A percentile compares a stretch with the other conserved stretches of the same genome.
Evolutionary conservation across 441 rosid genomes (phyloP).

Genomic region (Jatropha multifida): DNA sequence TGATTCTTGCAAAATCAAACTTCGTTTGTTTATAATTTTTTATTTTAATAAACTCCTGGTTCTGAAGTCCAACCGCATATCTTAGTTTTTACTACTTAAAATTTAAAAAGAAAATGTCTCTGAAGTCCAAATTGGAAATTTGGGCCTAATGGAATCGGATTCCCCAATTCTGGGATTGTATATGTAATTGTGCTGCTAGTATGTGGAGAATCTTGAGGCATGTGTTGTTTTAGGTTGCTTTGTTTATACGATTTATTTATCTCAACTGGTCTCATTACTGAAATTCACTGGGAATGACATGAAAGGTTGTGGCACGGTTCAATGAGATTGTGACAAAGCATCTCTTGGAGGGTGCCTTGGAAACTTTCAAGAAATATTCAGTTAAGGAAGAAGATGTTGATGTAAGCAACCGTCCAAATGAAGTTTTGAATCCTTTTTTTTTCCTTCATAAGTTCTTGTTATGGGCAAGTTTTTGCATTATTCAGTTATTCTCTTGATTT

Average conservation of each 20-base stretch:
- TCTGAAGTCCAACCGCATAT: neutral
- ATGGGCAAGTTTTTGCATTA: neutral
- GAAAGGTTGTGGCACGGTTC: constrained; percentile 88
- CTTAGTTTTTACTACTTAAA: neutral
- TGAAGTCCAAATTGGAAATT: neutral
- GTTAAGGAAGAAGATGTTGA: constrained; percentile 80
- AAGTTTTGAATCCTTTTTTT: constrained; percentile 10
- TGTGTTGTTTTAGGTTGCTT: neutral
- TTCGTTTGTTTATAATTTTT: neutral
- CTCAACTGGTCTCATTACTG: neutral
- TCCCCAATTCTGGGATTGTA: neutral
- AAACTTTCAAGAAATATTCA: constrained; percentile 72
- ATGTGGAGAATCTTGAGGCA: neutral
- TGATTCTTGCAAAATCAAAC: neutral
- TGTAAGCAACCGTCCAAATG: constrained; percentile 33
- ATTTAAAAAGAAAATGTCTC: neutral
- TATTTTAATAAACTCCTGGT: neutral
- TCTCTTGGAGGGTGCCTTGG: constrained; percentile 88
- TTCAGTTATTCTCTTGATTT: constrained; percentile 16
- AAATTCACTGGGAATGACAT: neutral
- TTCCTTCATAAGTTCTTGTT: neutral
- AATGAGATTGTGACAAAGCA: constrained; percentile 83
- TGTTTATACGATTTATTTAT: neutral
- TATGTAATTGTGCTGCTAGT: neutral
- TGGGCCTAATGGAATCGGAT: neutral